Percentiles rank a stretch among this genome's conserved stretches.
These are phyloP conservation scores for Backusella tarrabulga DNA, from an alignment of 192 early-diverging fungal species.

Conservation along the genomic window DNA sequence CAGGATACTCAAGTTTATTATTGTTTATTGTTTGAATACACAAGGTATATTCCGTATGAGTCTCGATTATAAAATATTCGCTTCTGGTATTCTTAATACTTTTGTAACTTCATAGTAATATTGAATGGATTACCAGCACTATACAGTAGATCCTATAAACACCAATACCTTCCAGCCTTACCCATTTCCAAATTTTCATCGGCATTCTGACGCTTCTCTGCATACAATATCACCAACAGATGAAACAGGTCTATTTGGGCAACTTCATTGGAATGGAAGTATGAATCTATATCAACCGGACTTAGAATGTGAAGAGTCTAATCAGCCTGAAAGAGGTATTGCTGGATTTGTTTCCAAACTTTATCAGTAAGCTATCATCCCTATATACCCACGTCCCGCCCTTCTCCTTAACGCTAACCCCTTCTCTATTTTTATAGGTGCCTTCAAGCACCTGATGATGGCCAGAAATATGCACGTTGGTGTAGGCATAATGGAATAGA, in stretches of 20 bases:
- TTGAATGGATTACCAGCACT: slow-evolving; percentile 8
- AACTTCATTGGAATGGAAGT: not conserved
- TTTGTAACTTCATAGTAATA: not conserved
- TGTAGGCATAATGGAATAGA: slow-evolving; percentile 32
- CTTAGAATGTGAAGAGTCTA: slow-evolving; percentile 15
- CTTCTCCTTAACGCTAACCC: not conserved
- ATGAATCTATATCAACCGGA: not conserved
- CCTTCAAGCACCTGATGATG: slow-evolving; percentile 36
- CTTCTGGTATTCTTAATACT: not conserved
- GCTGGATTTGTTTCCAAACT: slow-evolving; percentile 41
- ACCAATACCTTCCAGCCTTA: not conserved
- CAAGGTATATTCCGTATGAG: not conserved
- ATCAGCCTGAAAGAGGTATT: slow-evolving; percentile 24
- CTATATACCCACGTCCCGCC: not conserved
- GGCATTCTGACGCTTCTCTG: not conserved
- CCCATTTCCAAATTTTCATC: not conserved
- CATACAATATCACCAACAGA: not conserved
- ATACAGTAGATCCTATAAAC: not conserved
- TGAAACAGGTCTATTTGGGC: not conserved
- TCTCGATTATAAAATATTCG: not conserved
- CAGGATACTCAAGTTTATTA: not conserved
- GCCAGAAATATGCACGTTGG: slow-evolving; percentile 38
- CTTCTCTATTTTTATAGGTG: slow-evolving; percentile 13
- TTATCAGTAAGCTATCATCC: slow-evolving; percentile 32
- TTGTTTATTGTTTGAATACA: not conserved